A percentile compares a stretch with the other conserved stretches of the same genome.
phyloP scores from a whole-genome alignment of 2,329 filamentous ascomycete species.

The Pyrenochaeta sp. region DNA sequence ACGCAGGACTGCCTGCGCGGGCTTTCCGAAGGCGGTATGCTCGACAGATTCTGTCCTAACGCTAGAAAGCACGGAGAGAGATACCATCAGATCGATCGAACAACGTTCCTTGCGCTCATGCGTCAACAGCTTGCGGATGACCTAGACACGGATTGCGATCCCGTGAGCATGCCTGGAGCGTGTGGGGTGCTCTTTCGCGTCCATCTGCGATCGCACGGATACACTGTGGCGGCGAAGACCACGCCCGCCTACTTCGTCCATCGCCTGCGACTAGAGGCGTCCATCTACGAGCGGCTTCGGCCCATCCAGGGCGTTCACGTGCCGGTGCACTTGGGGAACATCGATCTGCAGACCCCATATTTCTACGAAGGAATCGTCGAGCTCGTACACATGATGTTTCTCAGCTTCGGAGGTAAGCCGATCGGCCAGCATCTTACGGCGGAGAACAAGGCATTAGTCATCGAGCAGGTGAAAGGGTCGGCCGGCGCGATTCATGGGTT shows the following conservation, averaged over 20 bases:
- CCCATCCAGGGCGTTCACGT: conserved; percentile 28
- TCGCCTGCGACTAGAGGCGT: conserved; percentile 21
- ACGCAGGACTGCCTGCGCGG: conserved; percentile 21
- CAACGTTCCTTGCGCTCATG: conserved; percentile 40
- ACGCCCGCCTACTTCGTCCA: conserved; percentile 31
- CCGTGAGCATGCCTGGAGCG: conserved; percentile 40
- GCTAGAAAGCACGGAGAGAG: conserved; percentile 36
- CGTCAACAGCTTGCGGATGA: conserved; percentile 25
- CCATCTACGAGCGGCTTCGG: conserved; percentile 25
- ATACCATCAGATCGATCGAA: conserved; percentile 39
- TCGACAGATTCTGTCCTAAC: conserved; percentile 46
- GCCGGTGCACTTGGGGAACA: conserved; percentile 31
- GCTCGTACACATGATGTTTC: conserved; percentile 30
- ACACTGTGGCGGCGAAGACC: conserved; percentile 55
- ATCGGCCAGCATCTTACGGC: conserved; percentile 13
- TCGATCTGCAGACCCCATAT: conserved; percentile 24
- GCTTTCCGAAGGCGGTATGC: conserved; percentile 16
- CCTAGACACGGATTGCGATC: conserved; percentile 28
- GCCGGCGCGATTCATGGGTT: conserved; percentile 16
- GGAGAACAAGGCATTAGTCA: conserved; percentile 12
- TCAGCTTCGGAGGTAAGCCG: conserved; percentile 27
- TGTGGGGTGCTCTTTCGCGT: conserved; percentile 53
- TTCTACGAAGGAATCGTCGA: conserved; percentile 27
- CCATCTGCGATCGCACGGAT: conserved; percentile 51
- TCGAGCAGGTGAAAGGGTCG: conserved; percentile 8